phyloP scores from a whole-genome alignment of 2,329 filamentous ascomycete species.

The Amauroascus niger region DNA sequence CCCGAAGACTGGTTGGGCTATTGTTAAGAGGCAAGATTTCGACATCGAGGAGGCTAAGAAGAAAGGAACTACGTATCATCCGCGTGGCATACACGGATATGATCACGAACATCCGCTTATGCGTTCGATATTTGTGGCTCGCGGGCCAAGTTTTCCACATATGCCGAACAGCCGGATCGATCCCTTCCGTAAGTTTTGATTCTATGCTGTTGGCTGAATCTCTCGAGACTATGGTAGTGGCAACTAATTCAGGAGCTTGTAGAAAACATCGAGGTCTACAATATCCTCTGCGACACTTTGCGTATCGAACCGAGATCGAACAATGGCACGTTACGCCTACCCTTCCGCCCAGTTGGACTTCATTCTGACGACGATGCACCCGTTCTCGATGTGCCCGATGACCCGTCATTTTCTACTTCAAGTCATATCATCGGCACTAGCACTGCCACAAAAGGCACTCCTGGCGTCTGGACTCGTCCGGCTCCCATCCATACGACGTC shows the following conservation, averaged over 20 bases:
- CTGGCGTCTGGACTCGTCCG: constrained; percentile 1
- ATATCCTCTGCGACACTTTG: constrained; percentile 82
- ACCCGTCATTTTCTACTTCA: constrained; percentile 22
- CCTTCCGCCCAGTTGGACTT: constrained; percentile 37
- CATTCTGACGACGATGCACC: constrained; percentile 36
- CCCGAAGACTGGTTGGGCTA: constrained; percentile 84
- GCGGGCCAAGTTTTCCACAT: constrained; percentile 87
- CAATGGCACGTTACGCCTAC: constrained; percentile 65
- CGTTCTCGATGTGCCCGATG: constrained; percentile 25
- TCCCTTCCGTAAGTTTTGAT: constrained; percentile 61
- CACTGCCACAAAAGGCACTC: neutral
- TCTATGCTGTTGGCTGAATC: no score
- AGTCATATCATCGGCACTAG: neutral
- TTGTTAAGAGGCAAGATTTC: constrained; percentile 72
- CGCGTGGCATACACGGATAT: constrained; percentile 82
- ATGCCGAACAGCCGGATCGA: constrained; percentile 67
- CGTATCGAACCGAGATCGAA: constrained; percentile 64
- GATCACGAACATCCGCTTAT: constrained; percentile 92
- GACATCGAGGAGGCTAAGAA: constrained; percentile 58
- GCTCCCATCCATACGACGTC: constrained; percentile 1
- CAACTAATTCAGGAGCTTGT: constrained; percentile 14
- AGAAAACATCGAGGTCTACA: constrained; percentile 95
- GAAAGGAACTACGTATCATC: constrained; percentile 61
- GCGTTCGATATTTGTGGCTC: constrained; percentile 87
- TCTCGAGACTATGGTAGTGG: neutral